Conservation (phyloP, 148 eudicot genomes). For the Gaultheria prostrata region DNA sequence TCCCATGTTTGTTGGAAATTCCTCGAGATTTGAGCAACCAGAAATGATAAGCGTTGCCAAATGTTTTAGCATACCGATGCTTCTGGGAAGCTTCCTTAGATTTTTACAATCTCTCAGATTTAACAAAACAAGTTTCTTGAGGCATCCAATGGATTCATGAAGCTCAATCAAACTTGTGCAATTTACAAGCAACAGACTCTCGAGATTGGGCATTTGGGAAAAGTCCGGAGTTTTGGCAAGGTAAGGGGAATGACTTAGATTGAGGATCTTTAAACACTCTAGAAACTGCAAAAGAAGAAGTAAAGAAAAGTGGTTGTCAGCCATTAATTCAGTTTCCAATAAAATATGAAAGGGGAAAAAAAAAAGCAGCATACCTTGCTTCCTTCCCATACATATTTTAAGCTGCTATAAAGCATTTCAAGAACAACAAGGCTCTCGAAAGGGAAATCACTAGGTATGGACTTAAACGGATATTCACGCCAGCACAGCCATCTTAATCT, state of each 20-base stretch:
- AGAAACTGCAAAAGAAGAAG: neutral
- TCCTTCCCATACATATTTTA: too few species aligned
- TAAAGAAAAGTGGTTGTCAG: too few species aligned
- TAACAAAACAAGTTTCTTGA: neutral
- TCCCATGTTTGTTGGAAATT: neutral
- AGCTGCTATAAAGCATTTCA: too few species aligned
- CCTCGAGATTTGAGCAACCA: constrained; percentile 7
- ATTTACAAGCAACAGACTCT: neutral
- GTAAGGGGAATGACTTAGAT: too few species aligned
- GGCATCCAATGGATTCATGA: neutral
- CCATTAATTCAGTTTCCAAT: too few species aligned
- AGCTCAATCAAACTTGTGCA: neutral
- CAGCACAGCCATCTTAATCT: too few species aligned
- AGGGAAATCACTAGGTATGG: too few species aligned
- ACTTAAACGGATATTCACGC: too few species aligned
- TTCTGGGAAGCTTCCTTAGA: neutral
- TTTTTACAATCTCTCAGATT: neutral
- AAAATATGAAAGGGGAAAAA: too few species aligned
- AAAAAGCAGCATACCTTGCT: too few species aligned
- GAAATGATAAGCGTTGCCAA: neutral
- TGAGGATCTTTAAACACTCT: neutral
- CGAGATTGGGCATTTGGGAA: neutral
- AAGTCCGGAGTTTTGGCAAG: too few species aligned
- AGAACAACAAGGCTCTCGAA: too few species aligned
- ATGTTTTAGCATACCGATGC: neutral